phyloP scores from a whole-genome alignment of 2,329 filamentous ascomycete genomes.

The Phialophora macrospora region DNA sequence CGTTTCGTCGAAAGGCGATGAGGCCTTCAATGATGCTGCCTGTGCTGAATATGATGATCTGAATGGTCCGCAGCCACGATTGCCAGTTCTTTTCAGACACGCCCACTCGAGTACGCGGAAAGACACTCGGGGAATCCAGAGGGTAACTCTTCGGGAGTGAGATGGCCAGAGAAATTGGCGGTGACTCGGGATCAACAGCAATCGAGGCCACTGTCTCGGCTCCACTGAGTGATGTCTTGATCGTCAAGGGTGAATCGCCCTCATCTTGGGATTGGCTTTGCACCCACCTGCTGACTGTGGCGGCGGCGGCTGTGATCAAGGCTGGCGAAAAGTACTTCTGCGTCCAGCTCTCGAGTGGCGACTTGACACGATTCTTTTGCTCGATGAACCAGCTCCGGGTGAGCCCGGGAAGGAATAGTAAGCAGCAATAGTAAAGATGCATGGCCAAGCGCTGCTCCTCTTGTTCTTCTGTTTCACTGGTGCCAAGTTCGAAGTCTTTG shows the following conservation, averaged over 20 bases:
- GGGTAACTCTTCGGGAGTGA: conserved; percentile 81
- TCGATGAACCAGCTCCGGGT: conserved; percentile 86
- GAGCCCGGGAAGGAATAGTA: conserved; percentile 76
- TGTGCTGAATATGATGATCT: conserved; percentile 92
- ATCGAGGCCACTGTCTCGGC: conserved; percentile 84
- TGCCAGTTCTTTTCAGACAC: conserved; percentile 93
- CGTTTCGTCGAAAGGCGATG: conserved; percentile 81
- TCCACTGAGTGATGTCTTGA: conserved; percentile 73
- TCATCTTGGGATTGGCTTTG: conserved; percentile 52
- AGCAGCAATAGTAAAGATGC: conserved; percentile 81
- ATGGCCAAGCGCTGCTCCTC: conserved; percentile 83
- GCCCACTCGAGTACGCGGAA: conserved; percentile 79
- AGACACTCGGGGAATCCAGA: conserved; percentile 75
- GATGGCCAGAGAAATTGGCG: conserved; percentile 81
- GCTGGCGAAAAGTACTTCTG: conserved; percentile 65
- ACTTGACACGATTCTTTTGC: conserved; percentile 77
- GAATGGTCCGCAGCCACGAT: conserved; percentile 83
- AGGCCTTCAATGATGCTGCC: conserved; percentile 87
- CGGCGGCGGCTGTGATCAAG: conserved; percentile 48
- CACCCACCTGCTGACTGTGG: conserved; percentile 49
- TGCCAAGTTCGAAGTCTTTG: conserved; percentile 65
- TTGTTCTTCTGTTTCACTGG: conserved; percentile 61
- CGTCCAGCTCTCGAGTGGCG: conserved; percentile 82
- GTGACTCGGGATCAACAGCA: conserved; percentile 83
- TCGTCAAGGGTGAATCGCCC: conserved; percentile 58